These are phyloP conservation scores for Silene uniflora DNA, from an alignment of 148 eudicot species.

Conservation along the genomic window DNA sequence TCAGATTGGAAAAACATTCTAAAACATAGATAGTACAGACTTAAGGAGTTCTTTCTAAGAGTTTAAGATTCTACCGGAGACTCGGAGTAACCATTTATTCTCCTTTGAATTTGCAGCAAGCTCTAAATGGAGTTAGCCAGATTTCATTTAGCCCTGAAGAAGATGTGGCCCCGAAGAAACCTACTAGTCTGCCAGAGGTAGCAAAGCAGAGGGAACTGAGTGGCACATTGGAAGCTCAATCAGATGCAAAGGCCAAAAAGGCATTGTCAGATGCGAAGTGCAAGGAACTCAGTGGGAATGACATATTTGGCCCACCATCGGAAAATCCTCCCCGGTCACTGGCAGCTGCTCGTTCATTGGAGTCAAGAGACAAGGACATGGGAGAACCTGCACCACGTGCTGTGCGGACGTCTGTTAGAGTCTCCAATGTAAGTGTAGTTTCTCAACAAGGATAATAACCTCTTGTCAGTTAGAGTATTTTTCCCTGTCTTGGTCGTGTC, in stretches of 20 bases:
- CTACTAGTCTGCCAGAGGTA: conserved; percentile 70
- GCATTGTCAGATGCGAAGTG: conserved; percentile 71
- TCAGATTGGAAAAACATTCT: no score
- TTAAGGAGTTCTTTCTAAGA: background rate
- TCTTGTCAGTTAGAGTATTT: background rate
- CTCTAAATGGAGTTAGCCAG: conserved; percentile 78
- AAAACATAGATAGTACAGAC: no score
- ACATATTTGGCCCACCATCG: conserved; percentile 84
- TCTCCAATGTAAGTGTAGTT: conserved; percentile 71
- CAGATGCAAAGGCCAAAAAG: conserved; percentile 51
- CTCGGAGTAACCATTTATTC: background rate
- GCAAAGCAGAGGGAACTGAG: conserved; percentile 95
- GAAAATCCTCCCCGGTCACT: conserved; percentile 70
- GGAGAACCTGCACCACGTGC: conserved; percentile 76
- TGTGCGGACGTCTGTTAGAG: conserved; percentile 85
- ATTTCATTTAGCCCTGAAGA: conserved; percentile 78
- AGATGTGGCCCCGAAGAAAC: conserved; percentile 70
- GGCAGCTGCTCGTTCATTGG: conserved; percentile 68
- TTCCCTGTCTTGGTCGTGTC: background rate
- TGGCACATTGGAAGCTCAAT: conserved; percentile 61
- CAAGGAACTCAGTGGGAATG: conserved; percentile 94
- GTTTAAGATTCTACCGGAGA: background rate
- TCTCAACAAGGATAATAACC: background rate
- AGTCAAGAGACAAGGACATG: conserved; percentile 53
- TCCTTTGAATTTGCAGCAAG: conserved; percentile 49